Evolutionary conservation across 257 asterid genomes (phyloP), one percentile per base, ranked within the genome.

Genomic region (Plantago major): DNA sequence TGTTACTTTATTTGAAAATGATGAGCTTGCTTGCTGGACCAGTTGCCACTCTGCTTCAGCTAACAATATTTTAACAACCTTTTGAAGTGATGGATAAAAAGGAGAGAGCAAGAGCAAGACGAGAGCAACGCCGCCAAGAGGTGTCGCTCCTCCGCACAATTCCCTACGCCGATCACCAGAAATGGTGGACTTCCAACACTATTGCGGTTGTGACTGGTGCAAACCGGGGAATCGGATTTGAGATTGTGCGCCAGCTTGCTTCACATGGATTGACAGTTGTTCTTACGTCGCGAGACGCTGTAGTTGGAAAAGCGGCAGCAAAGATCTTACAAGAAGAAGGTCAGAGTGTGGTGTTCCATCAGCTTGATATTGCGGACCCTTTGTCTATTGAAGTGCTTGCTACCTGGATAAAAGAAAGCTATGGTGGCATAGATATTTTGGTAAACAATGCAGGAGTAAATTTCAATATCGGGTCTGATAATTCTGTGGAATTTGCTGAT

Each of bases 151-250:
- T 88, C 66, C 96, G 96, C 51, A 71, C 87, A 10, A 78, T 88
- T 70, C 95, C 96, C 3, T 91, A 81, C 72, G 71, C 92, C 65
- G 94, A 85, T 69, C 84, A 84, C 59, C 95, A 84, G 43, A 84
- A 95, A 78, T 91, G 98, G 98, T 91, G 98, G 97, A 73, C 89
- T 10, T 30, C 77, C n/a, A 64, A 78, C 55, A 84, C 90, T 16
- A 38, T 82, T 60, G 98, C 95, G n/a, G 93, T 88, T 67, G 98
- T 91, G 70, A 88, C 98, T 33, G 97, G 98, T 67, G 88, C 95
- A 12, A 91, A 91, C 66, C 79, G 98, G 71, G 98, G 98, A 55
- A 88, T 91, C 18, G 97, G 98, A 30, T 86, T 79, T 73, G 96
- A 91, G 82, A 86, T 83, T 69, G 93, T 81, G 17, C 90, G 58